Base-by-base conservation (phyloP, 1,139 yeast genomes). In the Schwanniomyces etchellsii region DNA sequence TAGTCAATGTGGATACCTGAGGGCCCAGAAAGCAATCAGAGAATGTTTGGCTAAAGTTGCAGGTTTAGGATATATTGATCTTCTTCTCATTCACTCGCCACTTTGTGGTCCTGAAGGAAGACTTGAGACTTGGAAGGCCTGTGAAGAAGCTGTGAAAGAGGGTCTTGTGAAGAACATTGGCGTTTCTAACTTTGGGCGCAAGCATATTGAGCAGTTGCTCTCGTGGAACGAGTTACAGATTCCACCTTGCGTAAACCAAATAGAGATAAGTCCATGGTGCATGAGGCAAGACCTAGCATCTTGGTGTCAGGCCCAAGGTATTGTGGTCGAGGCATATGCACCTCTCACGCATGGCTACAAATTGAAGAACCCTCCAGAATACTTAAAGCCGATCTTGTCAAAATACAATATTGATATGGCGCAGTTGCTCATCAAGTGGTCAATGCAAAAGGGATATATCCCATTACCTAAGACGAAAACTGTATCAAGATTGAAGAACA, bases 231-330 rank as follows among this genome's bases (percentile, higher is more conserved):
- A 62, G 2, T 55, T 78, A 35, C 70, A 58, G 40, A 48, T 67
- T 35, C 63, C 60, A 35, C 91, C 89, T 0, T 79, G 48, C 7
- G 72, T 76, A 7, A 74, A 80, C 45, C 82, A 78, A 49, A 70
- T 81, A 38, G 89, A 81, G 52, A 70, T 81, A 12, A 77, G 83
- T 38, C 91, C 89, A 1, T 81, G 88, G 86, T 63, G 79, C 34
- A 79, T 77, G 83, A 64, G 86, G 43, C 60, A 63, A 24, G 81
- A 80, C 24, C 55, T 81, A 32, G 74, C 77, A 3, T 68, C 70
- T 24, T 79, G 59, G 54, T 78, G 82, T 38, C 54, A 61, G 28
- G 28, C 28, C 4, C 43, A 56, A 11, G 49, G 48, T 12, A 57
- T 62, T 16, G 45, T 40, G 5, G 64, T 60, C 6, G 66, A 62